These are phyloP conservation scores for Heritiera fomes DNA, from an alignment of 345 rosid genomes.

Conservation along the genomic window DNA sequence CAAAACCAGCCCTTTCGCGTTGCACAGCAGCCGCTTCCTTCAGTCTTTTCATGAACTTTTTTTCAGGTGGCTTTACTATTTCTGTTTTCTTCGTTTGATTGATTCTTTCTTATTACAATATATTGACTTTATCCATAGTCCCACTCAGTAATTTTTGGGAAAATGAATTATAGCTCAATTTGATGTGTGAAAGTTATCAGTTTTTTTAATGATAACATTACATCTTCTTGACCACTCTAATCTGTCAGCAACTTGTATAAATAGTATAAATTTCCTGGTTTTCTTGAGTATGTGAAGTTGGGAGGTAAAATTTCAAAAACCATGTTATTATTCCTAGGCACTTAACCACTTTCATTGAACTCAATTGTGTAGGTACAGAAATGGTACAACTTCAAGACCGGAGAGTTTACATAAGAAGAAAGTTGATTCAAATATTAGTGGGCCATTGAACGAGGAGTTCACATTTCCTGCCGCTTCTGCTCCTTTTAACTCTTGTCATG, in stretches of 20 bases:
- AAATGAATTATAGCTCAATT: background rate
- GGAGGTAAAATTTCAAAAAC: background rate
- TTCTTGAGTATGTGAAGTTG: background rate
- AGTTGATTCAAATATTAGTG: slow-evolving; percentile 22
- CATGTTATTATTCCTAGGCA: background rate
- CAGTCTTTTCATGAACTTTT: background rate
- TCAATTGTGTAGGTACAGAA: background rate
- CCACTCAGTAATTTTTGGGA: background rate
- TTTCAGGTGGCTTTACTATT: background rate
- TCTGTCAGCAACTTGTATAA: background rate
- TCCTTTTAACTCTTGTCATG: slow-evolving; percentile 86
- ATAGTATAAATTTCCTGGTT: background rate
- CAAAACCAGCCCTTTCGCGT: background rate
- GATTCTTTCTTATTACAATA: background rate
- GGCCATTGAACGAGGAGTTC: slow-evolving; percentile 51
- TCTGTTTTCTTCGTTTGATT: background rate
- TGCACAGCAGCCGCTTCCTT: slow-evolving; percentile 1
- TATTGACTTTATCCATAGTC: background rate
- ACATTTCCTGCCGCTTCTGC: slow-evolving; percentile 68
- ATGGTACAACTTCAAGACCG: slow-evolving; percentile 1
- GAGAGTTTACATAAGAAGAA: slow-evolving; percentile 35
- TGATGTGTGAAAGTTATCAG: background rate
- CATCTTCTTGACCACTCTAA: background rate
- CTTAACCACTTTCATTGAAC: background rate
- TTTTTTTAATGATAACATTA: background rate